A percentile compares a stretch with the other conserved stretches of the same genome.
These are phyloP conservation scores for Pseudocercospora cruenta DNA, from an alignment of 2,329 filamentous ascomycete genomes.

Conservation along the genomic window DNA sequence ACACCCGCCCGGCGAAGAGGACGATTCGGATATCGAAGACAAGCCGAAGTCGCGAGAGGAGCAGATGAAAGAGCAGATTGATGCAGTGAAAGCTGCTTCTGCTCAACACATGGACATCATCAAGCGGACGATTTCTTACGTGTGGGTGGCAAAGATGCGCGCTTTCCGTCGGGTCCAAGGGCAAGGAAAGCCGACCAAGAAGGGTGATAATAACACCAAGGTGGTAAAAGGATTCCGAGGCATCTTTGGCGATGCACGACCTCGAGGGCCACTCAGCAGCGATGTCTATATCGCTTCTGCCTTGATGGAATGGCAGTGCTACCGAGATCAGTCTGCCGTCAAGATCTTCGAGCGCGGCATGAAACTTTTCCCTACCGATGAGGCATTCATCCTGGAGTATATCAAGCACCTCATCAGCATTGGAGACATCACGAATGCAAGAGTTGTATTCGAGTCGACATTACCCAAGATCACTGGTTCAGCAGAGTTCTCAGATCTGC, in stretches of 20 bases:
- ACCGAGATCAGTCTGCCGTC: slow-evolving; percentile 87
- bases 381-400: slow-evolving; percentile 91
- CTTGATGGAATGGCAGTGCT: slow-evolving; percentile 91
- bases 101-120: slow-evolving; percentile 74
- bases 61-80: slow-evolving; percentile 58
- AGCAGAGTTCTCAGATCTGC: slow-evolving; percentile 63
- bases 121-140: slow-evolving; percentile 83
- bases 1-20: slow-evolving; percentile 52
- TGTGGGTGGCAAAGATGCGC: slow-evolving; percentile 93
- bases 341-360: slow-evolving; percentile 96
- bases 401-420: slow-evolving; percentile 90
- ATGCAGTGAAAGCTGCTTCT: slow-evolving; percentile 66
- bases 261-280: slow-evolving; percentile 83
- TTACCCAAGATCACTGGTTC: slow-evolving; percentile 71
- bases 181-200: slow-evolving; percentile 62
- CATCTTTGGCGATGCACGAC: slow-evolving; percentile 86
- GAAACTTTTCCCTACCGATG: slow-evolving; percentile 91
- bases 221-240: slow-evolving; percentile 69
- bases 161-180: slow-evolving; percentile 94
- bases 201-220: slow-evolving; percentile 30
- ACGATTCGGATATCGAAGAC: slow-evolving; percentile 46
- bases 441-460: slow-evolving; percentile 93
- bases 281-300: slow-evolving; percentile 95
- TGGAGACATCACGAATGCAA: slow-evolving; percentile 87
- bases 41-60: slow-evolving; percentile 56